A percentile compares a stretch with the other conserved stretches of the same genome.
Evolutionary conservation across 305 asterid genomes (phyloP).

Genomic region (Rubia peregrina): DNA sequence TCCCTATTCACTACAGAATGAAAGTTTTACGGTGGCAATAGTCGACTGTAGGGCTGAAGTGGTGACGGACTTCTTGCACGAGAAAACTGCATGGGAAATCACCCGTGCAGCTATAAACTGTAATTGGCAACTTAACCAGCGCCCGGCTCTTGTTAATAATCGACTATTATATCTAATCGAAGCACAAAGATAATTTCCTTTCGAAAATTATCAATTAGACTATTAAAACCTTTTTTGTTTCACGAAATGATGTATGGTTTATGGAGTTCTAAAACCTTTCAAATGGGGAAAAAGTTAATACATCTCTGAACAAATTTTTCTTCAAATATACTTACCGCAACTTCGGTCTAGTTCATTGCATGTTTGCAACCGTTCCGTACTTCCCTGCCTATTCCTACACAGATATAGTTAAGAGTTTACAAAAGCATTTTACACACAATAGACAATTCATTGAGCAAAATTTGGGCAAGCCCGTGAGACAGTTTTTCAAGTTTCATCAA

Average conservation of each 20-base stretch:
- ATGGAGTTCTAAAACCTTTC: not conserved
- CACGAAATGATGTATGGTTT: not conserved
- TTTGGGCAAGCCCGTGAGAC: not conserved
- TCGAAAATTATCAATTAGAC: not conserved
- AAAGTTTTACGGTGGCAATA: slow-evolving; percentile 58
- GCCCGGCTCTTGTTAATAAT: not conserved
- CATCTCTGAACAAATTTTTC: not conserved
- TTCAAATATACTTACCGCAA: not conserved
- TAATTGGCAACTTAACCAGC: not conserved
- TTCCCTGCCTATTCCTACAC: slow-evolving; percentile 1
- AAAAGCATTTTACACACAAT: no score
- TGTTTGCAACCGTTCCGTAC: not conserved
- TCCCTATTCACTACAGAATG: slow-evolving; percentile 70
- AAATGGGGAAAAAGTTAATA: not conserved
- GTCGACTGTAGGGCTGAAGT: slow-evolving; percentile 40
- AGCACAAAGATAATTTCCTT: not conserved
- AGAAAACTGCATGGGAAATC: slow-evolving; percentile 60
- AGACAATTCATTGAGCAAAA: not conserved
- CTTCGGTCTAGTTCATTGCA: not conserved
- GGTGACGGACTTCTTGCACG: slow-evolving; percentile 18
- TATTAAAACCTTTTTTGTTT: not conserved
- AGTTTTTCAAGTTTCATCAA: not conserved
- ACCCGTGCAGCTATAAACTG: slow-evolving; percentile 62
- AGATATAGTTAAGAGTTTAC: not conserved
- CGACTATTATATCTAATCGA: not conserved